Conservation (phyloP, 176 grass and related monocot genomes). For the Hordeum marinum region DNA sequence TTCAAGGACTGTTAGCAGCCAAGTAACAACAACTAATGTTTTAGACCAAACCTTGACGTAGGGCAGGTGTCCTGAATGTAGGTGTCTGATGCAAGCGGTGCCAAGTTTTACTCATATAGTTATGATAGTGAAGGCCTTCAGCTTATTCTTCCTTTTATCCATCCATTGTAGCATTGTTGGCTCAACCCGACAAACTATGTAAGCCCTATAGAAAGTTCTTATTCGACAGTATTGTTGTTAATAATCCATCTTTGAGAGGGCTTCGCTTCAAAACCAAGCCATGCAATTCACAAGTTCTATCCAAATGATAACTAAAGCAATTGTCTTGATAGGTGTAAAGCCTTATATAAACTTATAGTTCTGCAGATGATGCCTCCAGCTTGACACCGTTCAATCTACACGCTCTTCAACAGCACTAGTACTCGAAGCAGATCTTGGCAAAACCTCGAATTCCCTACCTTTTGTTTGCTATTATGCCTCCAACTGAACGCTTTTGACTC, state of each 20-base stretch:
- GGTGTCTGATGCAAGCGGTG: background rate
- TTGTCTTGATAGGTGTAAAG: background rate
- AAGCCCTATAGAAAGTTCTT: background rate
- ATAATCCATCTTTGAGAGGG: background rate
- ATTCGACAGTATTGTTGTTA: background rate
- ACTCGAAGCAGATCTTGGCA: background rate
- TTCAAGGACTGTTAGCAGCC: background rate
- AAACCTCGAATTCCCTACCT: background rate
- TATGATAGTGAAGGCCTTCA: background rate
- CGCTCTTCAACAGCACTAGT: background rate
- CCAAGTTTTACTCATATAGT: background rate
- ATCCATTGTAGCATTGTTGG: background rate
- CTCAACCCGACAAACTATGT: background rate
- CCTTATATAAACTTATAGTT: background rate
- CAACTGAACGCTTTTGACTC: background rate
- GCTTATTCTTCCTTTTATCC: background rate
- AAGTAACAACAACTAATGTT: background rate
- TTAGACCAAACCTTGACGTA: background rate
- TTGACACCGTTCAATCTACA: background rate
- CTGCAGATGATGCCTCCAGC: background rate
- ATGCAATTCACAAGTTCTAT: background rate
- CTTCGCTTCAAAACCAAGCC: background rate
- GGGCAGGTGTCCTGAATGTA: background rate
- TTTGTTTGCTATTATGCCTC: background rate
- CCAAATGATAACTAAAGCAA: constrained; percentile 11